Base-by-base conservation (phyloP, 352 stramenopile species). In the Phytophthora colocasiae region DNA sequence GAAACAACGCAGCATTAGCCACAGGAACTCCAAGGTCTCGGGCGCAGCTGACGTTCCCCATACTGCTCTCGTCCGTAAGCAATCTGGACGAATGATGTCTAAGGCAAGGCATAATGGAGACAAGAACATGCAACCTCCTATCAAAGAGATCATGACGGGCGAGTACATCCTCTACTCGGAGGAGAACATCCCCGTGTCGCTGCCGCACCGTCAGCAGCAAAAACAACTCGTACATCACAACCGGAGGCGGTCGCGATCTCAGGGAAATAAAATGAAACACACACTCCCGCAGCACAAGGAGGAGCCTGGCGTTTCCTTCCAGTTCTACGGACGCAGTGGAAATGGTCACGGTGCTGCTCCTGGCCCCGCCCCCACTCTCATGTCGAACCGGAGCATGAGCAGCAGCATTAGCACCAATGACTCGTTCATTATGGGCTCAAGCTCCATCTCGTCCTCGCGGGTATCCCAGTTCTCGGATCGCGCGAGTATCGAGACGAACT, bases 401-500 rank as follows among this genome's bases (percentile, higher is more conserved):
- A 76, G 56, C 51, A 78, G 62, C 62, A 74, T 60, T 60, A 79
- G 75, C 26, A 72, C 66, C n/a, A 86, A 69, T 46, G 81, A 92
- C 65, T 85, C 80, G 58, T 63, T 91, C 44, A 53, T 86, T 14
- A 67, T 89, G 44, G 61, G 84, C 8, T 75, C 81, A 10, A 80
- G 59, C 52, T 73, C 62, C n/a, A 71, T 74, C 36, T 88, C 76
- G 63, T 80, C 81, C 22, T 53, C 79, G 31, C 73, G 80, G 9
- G 45, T 60, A 19, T 91, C 82, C 12, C 59, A 73, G 10, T 59
- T 61, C 47, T 89, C 84, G 32, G 82, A 91, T 54, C 81, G 84
- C 59, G 75, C 90, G 71, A 93, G 84, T 54, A 66, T 93, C 29
- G 84, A 93, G 63, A 88, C 83, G 48, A 91, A 93, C 66, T 87